Conservation (phyloP, 805 yeast genomes). For the Candida piceae region DNA sequence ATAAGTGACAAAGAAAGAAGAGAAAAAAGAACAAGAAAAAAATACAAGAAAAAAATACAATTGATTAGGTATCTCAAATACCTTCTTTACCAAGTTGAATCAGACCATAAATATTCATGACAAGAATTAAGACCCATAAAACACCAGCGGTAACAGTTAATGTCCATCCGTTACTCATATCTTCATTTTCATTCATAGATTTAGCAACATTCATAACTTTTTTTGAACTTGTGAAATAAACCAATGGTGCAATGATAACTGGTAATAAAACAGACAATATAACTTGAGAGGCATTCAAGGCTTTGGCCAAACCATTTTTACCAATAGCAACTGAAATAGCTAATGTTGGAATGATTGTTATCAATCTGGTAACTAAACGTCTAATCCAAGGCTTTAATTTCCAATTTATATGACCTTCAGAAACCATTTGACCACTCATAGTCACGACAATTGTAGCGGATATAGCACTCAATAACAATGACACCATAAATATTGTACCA, state of each 20-base stretch:
- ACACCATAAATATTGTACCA: constrained; percentile 78
- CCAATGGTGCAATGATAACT: constrained; percentile 73
- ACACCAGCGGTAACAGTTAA: constrained; percentile 41
- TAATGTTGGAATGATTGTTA: constrained; percentile 74
- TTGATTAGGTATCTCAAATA: constrained; percentile 1
- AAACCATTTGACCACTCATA: constrained; percentile 83
- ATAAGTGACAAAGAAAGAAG: no score
- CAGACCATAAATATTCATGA: constrained; percentile 60
- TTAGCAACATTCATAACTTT: constrained; percentile 56
- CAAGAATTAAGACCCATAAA: constrained; percentile 64
- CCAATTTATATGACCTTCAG: constrained; percentile 85
- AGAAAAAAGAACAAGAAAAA: neutral
- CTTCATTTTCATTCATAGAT: constrained; percentile 22
- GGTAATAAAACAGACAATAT: constrained; percentile 73
- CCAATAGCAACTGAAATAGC: constrained; percentile 64
- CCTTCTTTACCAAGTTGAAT: constrained; percentile 32
- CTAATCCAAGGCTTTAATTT: constrained; percentile 74
- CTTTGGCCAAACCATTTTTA: constrained; percentile 56
- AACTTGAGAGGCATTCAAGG: constrained; percentile 77
- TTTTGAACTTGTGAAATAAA: constrained; percentile 67
- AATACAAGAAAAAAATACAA: neutral
- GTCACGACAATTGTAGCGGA: constrained; percentile 88
- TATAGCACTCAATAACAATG: constrained; percentile 72
- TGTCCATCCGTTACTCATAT: constrained; percentile 61
- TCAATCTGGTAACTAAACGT: constrained; percentile 63